A percentile compares a stretch with the other conserved stretches of the same genome.
Conservation (phyloP, 2,329 filamentous ascomycete species). For the Plectosphaerella plurivora region DNA sequence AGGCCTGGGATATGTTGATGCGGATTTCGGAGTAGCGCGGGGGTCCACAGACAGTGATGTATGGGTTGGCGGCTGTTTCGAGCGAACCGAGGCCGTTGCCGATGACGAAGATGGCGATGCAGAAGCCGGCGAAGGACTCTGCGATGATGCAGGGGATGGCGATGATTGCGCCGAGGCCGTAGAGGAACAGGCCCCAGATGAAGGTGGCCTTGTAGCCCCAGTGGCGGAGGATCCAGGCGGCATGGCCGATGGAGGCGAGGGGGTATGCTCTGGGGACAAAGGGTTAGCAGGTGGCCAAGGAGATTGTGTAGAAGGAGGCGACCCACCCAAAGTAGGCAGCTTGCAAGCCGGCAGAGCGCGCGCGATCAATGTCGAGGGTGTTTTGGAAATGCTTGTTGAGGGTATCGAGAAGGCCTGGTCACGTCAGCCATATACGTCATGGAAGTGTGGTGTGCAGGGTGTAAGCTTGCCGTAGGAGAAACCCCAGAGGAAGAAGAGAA, state of each 20-base stretch:
- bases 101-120: constrained; percentile 66
- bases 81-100: constrained; percentile 69
- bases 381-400: constrained; percentile 44
- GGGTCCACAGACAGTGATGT: constrained; percentile 59
- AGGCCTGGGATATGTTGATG: constrained; percentile 72
- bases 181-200: constrained; percentile 57
- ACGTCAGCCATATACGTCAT: neutral
- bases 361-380: constrained; percentile 34
- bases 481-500: constrained; percentile 42
- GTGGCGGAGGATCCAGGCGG: constrained; percentile 58
- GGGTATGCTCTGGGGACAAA: constrained; percentile 53
- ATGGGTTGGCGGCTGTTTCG: constrained; percentile 74
- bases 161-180: constrained; percentile 53
- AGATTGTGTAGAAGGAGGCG: constrained; percentile 25
- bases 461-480: constrained; percentile 33
- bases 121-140: constrained; percentile 69
- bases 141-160: constrained; percentile 54
- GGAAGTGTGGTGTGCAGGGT: neutral
- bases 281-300: constrained; percentile 4
- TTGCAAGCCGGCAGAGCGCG: constrained; percentile 41
- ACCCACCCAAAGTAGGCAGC: constrained; percentile 40
- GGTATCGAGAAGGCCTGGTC: constrained; percentile 50
- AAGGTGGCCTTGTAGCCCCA: constrained; percentile 65
- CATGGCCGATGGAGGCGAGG: constrained; percentile 61
- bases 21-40: constrained; percentile 68